Percentiles rank a stretch among this genome's conserved stretches.
Conservation (phyloP, 371 early-diverging fungal species). For the Dichotomocladium elegans region DNA sequence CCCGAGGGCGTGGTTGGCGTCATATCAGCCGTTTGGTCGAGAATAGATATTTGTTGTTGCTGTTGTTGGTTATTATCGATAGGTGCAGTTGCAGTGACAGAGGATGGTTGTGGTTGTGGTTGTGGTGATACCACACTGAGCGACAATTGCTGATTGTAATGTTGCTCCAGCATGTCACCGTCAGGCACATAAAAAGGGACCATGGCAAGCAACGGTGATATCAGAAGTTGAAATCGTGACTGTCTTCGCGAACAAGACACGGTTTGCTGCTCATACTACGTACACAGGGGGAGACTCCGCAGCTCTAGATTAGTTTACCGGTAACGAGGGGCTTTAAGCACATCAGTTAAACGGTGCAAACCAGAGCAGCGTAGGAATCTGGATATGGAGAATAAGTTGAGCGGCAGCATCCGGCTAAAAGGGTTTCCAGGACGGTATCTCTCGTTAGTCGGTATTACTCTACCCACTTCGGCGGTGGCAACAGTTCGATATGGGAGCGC, state of each 20-base stretch:
- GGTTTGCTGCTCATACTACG: not conserved
- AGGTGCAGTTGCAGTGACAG: not conserved
- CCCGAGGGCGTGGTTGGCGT: too few species aligned
- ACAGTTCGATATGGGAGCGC: too few species aligned
- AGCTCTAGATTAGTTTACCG: not conserved
- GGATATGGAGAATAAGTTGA: too few species aligned
- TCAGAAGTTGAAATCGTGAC: not conserved
- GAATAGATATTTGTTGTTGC: not conserved
- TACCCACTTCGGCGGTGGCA: too few species aligned
- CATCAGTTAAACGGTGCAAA: too few species aligned
- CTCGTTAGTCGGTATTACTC: too few species aligned
- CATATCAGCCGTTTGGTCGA: too few species aligned
- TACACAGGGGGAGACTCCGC: not conserved
- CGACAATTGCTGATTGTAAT: not conserved
- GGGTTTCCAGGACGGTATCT: too few species aligned
- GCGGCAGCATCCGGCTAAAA: too few species aligned
- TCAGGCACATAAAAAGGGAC: not conserved
- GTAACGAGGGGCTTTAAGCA: too few species aligned
- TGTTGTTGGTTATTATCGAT: not conserved
- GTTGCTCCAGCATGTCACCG: not conserved
- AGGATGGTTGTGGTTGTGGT: not conserved
- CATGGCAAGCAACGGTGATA: not conserved
- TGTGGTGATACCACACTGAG: not conserved
- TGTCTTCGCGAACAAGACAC: not conserved
- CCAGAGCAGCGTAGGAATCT: not conserved